Percentiles rank a stretch among this genome's conserved stretches.
Evolutionary conservation across 2,329 filamentous ascomycete genomes (phyloP).

Genomic region (Colletotrichum somersetense): DNA sequence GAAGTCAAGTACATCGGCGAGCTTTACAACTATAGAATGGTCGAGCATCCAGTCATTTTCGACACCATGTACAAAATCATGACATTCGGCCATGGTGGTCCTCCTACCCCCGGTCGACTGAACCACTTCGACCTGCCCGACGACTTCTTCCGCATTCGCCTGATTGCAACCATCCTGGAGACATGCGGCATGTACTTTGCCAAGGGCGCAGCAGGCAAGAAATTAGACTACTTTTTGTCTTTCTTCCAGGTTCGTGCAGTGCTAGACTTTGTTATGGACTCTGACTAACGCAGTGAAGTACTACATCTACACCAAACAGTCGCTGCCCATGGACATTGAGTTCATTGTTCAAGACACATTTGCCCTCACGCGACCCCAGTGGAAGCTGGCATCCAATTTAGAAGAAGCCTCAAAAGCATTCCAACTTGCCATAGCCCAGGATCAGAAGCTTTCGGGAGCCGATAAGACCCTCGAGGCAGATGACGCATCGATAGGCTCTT

Average conservation of each 20-base stretch:
- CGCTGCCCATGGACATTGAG: constrained; percentile 95
- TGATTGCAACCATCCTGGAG: constrained; percentile 90
- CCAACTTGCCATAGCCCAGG: constrained; percentile 87
- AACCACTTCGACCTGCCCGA: constrained; percentile 89
- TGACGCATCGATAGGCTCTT: constrained; percentile 76
- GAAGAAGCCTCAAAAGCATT: constrained; percentile 89
- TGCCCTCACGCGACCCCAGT: constrained; percentile 86
- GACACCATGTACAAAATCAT: constrained; percentile 95
- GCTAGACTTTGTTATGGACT: not conserved
- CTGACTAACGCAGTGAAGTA: constrained; percentile 67
- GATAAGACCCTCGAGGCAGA: constrained; percentile 79
- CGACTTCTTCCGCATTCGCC: constrained; percentile 94
- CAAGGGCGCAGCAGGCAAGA: constrained; percentile 92
- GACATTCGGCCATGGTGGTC: constrained; percentile 91
- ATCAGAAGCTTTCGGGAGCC: constrained; percentile 83
- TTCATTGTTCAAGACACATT: constrained; percentile 96
- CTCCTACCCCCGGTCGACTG: constrained; percentile 80
- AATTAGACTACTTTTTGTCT: constrained; percentile 95
- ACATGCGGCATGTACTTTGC: constrained; percentile 98
- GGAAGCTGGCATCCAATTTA: constrained; percentile 85
- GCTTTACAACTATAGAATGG: constrained; percentile 96
- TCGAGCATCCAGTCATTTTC: constrained; percentile 95
- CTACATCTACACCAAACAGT: constrained; percentile 91
- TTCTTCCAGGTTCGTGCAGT: constrained; percentile 81
- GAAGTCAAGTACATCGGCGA: constrained; percentile 97